Evolutionary conservation across 2,329 filamentous ascomycete species (phyloP).

Genomic region (Cryphonectria naterciae): DNA sequence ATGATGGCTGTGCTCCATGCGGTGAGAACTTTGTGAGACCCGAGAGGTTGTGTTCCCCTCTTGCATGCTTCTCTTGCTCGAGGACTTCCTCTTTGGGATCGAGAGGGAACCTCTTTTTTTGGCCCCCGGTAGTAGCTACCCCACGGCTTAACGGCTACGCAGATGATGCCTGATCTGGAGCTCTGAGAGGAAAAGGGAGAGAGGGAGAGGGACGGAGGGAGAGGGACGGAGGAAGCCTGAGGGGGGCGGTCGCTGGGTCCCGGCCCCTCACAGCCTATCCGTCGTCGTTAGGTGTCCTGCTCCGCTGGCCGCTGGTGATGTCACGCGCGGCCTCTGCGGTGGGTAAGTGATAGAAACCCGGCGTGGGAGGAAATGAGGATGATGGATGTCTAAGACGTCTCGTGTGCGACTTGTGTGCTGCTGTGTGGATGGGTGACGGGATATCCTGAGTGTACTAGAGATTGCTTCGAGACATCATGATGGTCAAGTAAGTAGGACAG

Average conservation of each 20-base stretch:
- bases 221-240: neutral
- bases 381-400: conserved; percentile 6
- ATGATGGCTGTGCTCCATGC: neutral
- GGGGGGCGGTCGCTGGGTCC: neutral
- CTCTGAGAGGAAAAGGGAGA: neutral
- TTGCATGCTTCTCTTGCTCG: neutral
- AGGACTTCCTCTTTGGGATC: neutral
- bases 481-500: neutral
- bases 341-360: neutral
- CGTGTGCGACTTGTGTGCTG: neutral
- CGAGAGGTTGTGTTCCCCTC: neutral
- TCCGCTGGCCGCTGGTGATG: neutral
- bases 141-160: neutral
- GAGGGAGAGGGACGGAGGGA: no score
- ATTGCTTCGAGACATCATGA: neutral
- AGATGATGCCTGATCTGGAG: neutral
- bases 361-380: neutral
- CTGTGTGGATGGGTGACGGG: neutral
- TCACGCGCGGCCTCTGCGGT: neutral
- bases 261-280: neutral
- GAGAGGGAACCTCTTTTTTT: neutral
- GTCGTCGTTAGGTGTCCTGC: neutral
- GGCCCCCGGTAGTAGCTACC: neutral
- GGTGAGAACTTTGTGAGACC: conserved; percentile 7
- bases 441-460: neutral